Evolutionary conservation across 2,329 filamentous ascomycete species (phyloP).

Genomic region (Ophiostoma himal-ulmi): DNA sequence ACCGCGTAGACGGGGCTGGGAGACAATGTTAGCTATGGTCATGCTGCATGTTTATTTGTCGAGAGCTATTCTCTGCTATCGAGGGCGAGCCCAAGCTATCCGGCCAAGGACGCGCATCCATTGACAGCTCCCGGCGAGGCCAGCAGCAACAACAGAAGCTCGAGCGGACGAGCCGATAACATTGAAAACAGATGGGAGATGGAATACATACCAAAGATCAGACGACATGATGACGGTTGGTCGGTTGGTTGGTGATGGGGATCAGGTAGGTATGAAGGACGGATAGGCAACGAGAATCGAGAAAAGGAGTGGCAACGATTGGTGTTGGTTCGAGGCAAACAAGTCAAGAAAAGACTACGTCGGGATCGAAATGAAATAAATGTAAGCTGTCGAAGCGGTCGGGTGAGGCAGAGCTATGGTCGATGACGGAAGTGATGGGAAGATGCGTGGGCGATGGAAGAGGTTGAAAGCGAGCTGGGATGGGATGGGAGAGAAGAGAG

Average conservation of each 20-base stretch:
- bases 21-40: constrained; percentile 24
- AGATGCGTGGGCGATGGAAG: constrained; percentile 22
- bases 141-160: background rate
- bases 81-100: constrained; percentile 19
- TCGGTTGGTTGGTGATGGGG: background rate
- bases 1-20: constrained; percentile 95
- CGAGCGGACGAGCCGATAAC: background rate
- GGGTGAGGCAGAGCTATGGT: constrained; percentile 13
- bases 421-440: constrained; percentile 22
- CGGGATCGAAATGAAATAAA: constrained; percentile 1
- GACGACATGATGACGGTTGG: constrained; percentile 25
- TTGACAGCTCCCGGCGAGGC: background rate
- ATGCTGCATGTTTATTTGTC: background rate
- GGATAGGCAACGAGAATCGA: constrained; percentile 7
- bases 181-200: background rate
- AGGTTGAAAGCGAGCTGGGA: constrained; percentile 8
- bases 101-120: background rate
- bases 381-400: constrained; percentile 19
- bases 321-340: constrained; percentile 16
- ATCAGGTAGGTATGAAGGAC: background rate
- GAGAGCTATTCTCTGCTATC: background rate
- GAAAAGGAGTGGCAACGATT: constrained; percentile 13
- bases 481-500: constrained; percentile 17
- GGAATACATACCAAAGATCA: constrained; percentile 26
- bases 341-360: background rate